Base-by-base conservation (phyloP, 2,329 filamentous ascomycete species). In the Arthrobotrys entomopaga region DNA sequence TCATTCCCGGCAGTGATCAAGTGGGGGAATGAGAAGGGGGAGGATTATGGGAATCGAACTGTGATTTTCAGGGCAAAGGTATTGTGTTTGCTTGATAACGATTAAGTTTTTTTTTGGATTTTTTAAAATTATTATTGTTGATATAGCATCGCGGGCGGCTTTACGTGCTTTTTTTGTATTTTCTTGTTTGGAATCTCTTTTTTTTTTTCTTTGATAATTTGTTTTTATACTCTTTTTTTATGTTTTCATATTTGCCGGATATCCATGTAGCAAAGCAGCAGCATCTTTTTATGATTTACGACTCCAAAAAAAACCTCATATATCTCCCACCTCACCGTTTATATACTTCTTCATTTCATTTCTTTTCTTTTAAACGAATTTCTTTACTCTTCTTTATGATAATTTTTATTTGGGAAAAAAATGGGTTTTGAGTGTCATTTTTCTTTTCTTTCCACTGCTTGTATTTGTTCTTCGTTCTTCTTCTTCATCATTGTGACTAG, bases 1-100 rank as follows among this genome's bases (percentile, higher is more conserved):
- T 52, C 71, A 2, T 75, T 75, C 40, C 71, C 71, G 0, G 71
- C 71, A 2, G 71, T 75, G 10, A 75, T 75, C 20, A 75, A 75
- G 20, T 75, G 65, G 64, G 71, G 71, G 1, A 75, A 75, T 34
- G 71, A 75, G 58, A 75, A 70, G 56, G 71, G 71, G 0, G 71
- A 75, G 19, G 71, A 75, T 53, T 75, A 75, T 38, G 59, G 54
- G 7, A 24, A 26, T 6, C 50, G 71, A 43, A 61, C 65, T 11
- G 61, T 75, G 16, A 75, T 75, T 29, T 70, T 57, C 11, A 60
- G 71, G 26, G 64, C 71, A 38, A 75, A 70, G 53, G 71, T 75
- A 22, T 59, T 75, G 49, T 75, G 71, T 19, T 52, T 75, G 64
- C 19, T 75, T 52, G 71, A 75, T 49, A 70, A 58, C 7, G 71